Percentiles rank a stretch among this genome's conserved stretches.
Evolutionary conservation across 2,329 filamentous ascomycete species (phyloP).

Genomic region (Lecanicillium sp.): DNA sequence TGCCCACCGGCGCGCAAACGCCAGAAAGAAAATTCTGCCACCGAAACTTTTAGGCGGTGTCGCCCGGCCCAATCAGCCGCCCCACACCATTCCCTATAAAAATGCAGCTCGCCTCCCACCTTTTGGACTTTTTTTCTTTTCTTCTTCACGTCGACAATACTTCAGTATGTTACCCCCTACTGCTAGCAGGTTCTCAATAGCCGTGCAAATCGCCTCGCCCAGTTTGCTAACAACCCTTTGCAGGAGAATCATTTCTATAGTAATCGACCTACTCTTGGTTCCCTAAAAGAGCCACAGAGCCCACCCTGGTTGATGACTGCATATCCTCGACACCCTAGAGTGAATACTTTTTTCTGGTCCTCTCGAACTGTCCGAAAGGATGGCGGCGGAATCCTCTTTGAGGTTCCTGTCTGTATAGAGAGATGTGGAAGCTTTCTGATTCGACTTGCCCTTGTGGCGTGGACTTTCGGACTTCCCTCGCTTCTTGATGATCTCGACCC

Average conservation of each 20-base stretch:
- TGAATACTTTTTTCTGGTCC: conserved; percentile 58
- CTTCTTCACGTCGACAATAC: conserved; percentile 57
- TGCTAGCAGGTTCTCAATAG: conserved; percentile 9
- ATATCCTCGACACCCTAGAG: conserved; percentile 85
- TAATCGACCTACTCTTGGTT: conserved; percentile 89
- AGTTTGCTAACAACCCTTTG: conserved; percentile 18
- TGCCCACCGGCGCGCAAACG: not conserved
- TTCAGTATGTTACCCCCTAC: conserved; percentile 40
- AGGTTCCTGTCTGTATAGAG: conserved; percentile 58
- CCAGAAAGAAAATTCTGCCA: conserved; percentile 13
- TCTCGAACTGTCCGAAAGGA: conserved; percentile 55
- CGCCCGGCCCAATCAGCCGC: conserved; percentile 11
- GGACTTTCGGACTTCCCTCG: conserved; percentile 7
- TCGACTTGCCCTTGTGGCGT: too few relatives aligned
- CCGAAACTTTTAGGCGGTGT: conserved; percentile 25
- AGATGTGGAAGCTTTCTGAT: conserved; percentile 38
- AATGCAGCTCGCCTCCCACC: conserved; percentile 15
- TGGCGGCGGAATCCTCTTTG: conserved; percentile 35
- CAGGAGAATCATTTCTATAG: conserved; percentile 96
- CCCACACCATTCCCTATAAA: conserved; percentile 31
- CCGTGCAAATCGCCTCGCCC: not conserved
- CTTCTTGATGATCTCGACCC: conserved; percentile 84
- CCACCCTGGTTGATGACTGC: conserved; percentile 89
- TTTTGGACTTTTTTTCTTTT: conserved; percentile 37
- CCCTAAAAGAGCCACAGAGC: conserved; percentile 87